phyloP scores from a whole-genome alignment of 2,329 filamentous ascomycete species.

The Pseudomassariella vexata region DNA sequence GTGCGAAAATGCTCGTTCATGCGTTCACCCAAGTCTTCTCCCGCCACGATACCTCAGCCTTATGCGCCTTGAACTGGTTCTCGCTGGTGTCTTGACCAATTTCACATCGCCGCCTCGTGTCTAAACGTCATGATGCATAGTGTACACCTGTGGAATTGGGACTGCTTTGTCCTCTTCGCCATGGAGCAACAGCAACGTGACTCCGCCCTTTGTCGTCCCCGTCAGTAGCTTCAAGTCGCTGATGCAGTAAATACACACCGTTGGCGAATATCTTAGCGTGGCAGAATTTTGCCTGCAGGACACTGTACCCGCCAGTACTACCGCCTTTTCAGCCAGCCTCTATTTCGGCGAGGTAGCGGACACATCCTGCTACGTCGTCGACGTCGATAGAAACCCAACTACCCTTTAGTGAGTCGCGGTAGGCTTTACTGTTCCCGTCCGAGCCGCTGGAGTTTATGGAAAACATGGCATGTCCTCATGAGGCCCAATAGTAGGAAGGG shows the following conservation, averaged over 20 bases:
- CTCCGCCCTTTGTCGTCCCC: conserved; percentile 50
- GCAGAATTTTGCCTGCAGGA: conserved; percentile 40
- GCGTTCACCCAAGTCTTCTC: conserved; percentile 21
- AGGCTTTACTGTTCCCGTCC: conserved; percentile 42
- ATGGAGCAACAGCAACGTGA: conserved; percentile 49
- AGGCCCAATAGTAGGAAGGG: conserved; percentile 45
- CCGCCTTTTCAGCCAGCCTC: conserved; percentile 43
- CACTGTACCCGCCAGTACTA: conserved; percentile 49
- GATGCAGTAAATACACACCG: conserved; percentile 45
- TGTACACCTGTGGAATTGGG: conserved; percentile 48
- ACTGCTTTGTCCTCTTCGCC: conserved; percentile 52
- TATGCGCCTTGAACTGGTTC: conserved; percentile 31
- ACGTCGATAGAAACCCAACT: conserved; percentile 46
- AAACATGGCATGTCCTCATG: conserved; percentile 46
- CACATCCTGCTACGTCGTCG: conserved; percentile 42
- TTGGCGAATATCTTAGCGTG: conserved; percentile 41
- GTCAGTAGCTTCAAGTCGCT: conserved; percentile 41
- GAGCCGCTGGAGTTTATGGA: conserved; percentile 48
- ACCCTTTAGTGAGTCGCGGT: conserved; percentile 41
- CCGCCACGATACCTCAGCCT: conserved; percentile 44
- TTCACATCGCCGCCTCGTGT: conserved; percentile 36
- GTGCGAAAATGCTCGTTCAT: background rate
- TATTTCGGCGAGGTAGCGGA: conserved; percentile 31
- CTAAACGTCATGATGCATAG: conserved; percentile 42
- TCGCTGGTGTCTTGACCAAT: conserved; percentile 37